These are phyloP conservation scores for Ballota nigra DNA, from an alignment of 257 asterid species.

Conservation along the genomic window DNA sequence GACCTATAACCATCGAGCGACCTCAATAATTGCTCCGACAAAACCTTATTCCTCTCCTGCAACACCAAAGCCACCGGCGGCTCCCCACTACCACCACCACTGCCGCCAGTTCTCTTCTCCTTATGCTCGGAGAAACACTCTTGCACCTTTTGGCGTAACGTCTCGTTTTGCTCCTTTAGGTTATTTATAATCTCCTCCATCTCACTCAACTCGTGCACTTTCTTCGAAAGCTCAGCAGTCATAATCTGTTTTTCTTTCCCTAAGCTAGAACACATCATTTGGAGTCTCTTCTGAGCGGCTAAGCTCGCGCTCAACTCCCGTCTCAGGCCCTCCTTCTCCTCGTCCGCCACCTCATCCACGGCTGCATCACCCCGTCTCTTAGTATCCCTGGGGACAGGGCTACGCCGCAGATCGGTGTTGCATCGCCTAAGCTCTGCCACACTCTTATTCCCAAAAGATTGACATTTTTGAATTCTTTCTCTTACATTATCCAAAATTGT, in stretches of 20 bases:
- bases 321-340: constrained; percentile 54
- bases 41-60: constrained; percentile 54
- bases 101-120: constrained; percentile 2
- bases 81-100: constrained; percentile 29
- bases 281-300: constrained; percentile 63
- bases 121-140: constrained; percentile 36
- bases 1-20: constrained; percentile 53
- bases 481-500: constrained; percentile 69
- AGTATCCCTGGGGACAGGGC: constrained; percentile 12
- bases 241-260: constrained; percentile 78
- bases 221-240: constrained; percentile 58
- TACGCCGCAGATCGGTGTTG: constrained; percentile 32
- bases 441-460: constrained; percentile 51
- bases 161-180: constrained; percentile 50
- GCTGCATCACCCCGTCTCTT: constrained; percentile 7
- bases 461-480: constrained; percentile 60
- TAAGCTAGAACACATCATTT: constrained; percentile 59
- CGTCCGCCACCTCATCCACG: constrained; percentile 14
- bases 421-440: constrained; percentile 39
- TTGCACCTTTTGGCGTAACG: constrained; percentile 44
- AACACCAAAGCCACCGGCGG: constrained; percentile 32
- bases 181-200: constrained; percentile 62
- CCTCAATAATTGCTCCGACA: constrained; percentile 53
- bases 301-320: constrained; percentile 46
- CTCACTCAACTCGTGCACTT: constrained; percentile 52